Base-by-base conservation (phyloP, 768 basidiomycete genomes). In the Tricholoma saponaceum region DNA sequence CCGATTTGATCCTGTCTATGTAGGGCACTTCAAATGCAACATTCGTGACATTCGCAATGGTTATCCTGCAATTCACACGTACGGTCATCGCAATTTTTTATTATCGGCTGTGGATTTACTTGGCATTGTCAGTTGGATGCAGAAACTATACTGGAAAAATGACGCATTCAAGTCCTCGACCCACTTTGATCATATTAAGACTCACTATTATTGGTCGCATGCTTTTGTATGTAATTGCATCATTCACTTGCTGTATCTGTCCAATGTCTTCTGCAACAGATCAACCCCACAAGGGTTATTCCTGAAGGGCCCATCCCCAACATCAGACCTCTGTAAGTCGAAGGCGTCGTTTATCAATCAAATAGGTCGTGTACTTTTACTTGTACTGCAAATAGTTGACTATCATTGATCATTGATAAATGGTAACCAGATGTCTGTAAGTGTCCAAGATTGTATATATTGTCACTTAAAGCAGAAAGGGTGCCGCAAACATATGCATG, bases 1-100 rank as follows among this genome's bases (percentile, higher is more conserved):
- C 59, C 91, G 93, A 33, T 95, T 95, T 72, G 94, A 96, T 64
- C 86, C 87, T 1, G 95, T 89, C 14, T 98, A 98, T 71, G 81
- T 89, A 49, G 84, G 87, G 0, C 92, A 94, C 69, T 98, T 98
- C 82, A 98, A 98, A 65, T 95, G 93, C 75, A 95, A 96, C 77
- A 69, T 92, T 61, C 85, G 87, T 28, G 85, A 82, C 43, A 90
- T 97, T 67, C 91, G 95, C 22, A 76, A 85, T 65, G 90, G 90
- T 5, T 98, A 95, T 71, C 94, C 95, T 20, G 80, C 84, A 50
- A 81, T 96, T 52, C 82, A 98, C 74, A 68, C 69, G 84, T 82
- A 55, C 44, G 79, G n/a, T 33, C 32, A 32, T 66, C 25, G 25
- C n/a, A 8, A 30, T 3, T 16, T 39, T 56, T 18, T 33, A 22